Percentiles rank a stretch among this genome's conserved stretches.
Conservation (phyloP, 805 yeast genomes). For the Kregervanrija pseudodelftensis region DNA sequence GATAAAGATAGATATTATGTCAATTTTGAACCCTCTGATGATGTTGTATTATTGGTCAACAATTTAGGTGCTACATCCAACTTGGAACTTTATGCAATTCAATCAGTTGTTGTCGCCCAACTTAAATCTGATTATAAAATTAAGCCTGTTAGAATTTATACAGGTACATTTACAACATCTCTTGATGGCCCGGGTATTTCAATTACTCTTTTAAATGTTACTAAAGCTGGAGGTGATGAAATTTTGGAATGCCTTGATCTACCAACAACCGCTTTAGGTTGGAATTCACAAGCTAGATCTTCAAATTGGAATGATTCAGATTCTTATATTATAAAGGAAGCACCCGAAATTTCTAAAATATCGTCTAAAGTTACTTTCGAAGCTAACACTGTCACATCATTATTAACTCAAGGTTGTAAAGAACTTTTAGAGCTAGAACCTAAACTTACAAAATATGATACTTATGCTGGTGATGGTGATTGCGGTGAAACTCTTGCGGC, state of each 20-base stretch:
- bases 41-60: conserved; percentile 68
- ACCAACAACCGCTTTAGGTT: conserved; percentile 75
- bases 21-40: conserved; percentile 47
- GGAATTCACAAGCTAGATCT: conserved; percentile 46
- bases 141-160: conserved; percentile 58
- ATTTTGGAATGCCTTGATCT: conserved; percentile 56
- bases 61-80: conserved; percentile 87
- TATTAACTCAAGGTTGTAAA: conserved; percentile 45
- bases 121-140: conserved; percentile 48
- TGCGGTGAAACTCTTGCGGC: conserved; percentile 87
- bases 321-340: conserved; percentile 20
- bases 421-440: conserved; percentile 63
- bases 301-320: conserved; percentile 14
- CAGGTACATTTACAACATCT: conserved; percentile 82
- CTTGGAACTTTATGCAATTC: conserved; percentile 69
- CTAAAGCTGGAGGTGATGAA: conserved; percentile 40
- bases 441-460: conserved; percentile 74
- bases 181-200: conserved; percentile 90
- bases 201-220: conserved; percentile 67
- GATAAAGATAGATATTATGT: conserved; percentile 82
- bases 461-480: conserved; percentile 94
- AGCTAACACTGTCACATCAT: conserved; percentile 21
- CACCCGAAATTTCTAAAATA: conserved; percentile 13
- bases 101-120: conserved; percentile 47
- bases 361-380: conserved; percentile 23